Evolutionary conservation across 1,139 yeast species (phyloP).

Genomic region (Candida mesenterica): DNA sequence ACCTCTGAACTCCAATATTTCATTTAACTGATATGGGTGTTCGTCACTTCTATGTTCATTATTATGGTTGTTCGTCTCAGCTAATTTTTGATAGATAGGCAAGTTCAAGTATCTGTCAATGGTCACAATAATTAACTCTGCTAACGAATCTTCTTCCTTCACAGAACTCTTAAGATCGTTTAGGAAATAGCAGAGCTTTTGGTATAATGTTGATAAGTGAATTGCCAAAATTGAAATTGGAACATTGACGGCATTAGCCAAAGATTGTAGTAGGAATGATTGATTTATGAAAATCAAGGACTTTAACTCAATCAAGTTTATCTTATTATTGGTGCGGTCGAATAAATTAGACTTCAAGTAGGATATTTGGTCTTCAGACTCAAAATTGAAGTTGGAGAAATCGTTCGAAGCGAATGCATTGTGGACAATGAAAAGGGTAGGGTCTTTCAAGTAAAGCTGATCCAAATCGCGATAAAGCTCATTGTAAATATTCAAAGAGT

Average conservation of each 20-base stretch:
- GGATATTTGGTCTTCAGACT: conserved; percentile 15
- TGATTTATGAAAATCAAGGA: conserved; percentile 30
- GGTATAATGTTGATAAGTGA: conserved; percentile 33
- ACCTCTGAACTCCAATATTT: conserved; percentile 44
- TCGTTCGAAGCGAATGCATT: conserved; percentile 9
- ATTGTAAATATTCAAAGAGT: conserved; percentile 50
- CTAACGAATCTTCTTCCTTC: conserved; percentile 13
- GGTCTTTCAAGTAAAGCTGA: conserved; percentile 20
- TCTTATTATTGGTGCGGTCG: conserved; percentile 10
- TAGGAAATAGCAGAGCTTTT: conserved; percentile 34
- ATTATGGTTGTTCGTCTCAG: conserved; percentile 16
- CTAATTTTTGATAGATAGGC: conserved; percentile 25
- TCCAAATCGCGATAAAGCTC: conserved; percentile 30
- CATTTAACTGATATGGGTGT: conserved; percentile 21
- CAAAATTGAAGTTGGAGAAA: conserved; percentile 20
- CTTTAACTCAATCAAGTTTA: conserved; percentile 27
- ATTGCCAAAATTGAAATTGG: conserved; percentile 32
- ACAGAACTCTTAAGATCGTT: conserved; percentile 33
- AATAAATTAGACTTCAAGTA: conserved; percentile 18
- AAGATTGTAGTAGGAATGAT: conserved; percentile 25
- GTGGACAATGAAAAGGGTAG: conserved; percentile 14
- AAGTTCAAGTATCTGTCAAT: conserved; percentile 32
- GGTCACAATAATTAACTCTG: conserved; percentile 31
- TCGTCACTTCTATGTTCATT: conserved; percentile 12
- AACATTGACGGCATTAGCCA: conserved; percentile 28